A percentile compares a stretch with the other conserved stretches of the same genome.
Conservation (phyloP, 441 rosid genomes). For the Isatis lusitanica region DNA sequence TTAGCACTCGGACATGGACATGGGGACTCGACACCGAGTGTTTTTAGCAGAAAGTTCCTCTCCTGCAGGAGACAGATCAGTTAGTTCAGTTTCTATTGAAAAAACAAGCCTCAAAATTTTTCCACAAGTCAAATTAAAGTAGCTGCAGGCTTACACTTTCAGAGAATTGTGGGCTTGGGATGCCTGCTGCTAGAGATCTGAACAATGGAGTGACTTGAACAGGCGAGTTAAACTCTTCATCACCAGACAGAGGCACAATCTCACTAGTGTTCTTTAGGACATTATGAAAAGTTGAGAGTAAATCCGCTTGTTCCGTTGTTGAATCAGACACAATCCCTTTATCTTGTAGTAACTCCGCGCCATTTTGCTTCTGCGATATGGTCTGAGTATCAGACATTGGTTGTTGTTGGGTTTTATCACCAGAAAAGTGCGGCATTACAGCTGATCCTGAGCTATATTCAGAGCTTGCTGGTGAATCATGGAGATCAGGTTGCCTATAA, state of each 20-base stretch:
- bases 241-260: constrained; percentile 53
- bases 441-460: constrained; percentile 91
- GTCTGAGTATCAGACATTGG: constrained; percentile 42
- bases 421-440: constrained; percentile 39
- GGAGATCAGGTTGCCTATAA: constrained; percentile 79
- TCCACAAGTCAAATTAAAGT: background rate
- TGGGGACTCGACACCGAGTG: constrained; percentile 92
- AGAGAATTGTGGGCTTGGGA: constrained; percentile 97
- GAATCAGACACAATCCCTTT: constrained; percentile 44
- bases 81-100: background rate
- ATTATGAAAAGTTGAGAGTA: constrained; percentile 44
- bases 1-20: constrained; percentile 52
- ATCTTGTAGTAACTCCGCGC: constrained; percentile 41
- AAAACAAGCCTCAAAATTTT: background rate
- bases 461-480: constrained; percentile 92
- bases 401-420: constrained; percentile 50
- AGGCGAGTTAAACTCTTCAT: constrained; percentile 75
- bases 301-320: constrained; percentile 46
- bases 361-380: constrained; percentile 45
- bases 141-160: constrained; percentile 79
- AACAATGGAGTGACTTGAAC: constrained; percentile 88
- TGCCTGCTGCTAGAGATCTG: constrained; percentile 93
- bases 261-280: constrained; percentile 43
- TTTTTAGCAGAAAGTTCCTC: constrained; percentile 85
- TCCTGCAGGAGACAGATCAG: constrained; percentile 58